Evolutionary conservation across 257 asterid species (phyloP), one percentile per base, ranked within the genome.

Genomic region (Pogostemon cablin): DNA sequence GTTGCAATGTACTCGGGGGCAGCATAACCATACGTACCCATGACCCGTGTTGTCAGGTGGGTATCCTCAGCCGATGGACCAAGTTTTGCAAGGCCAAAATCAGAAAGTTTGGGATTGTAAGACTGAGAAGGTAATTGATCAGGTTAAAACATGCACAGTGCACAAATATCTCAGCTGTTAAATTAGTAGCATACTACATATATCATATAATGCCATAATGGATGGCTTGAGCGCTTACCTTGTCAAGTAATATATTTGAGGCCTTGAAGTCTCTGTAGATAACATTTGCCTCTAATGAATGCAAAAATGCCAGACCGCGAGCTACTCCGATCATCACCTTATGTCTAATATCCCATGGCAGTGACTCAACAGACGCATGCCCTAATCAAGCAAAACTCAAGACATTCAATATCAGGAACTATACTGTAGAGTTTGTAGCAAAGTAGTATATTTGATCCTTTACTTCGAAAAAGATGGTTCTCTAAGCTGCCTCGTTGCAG

Each of bases 381-480:
- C 93, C 97, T 90, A 67, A 47, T 17, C 10, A 47, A 10, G 17
- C 25, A 20, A 48, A 10, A 48, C 17, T 48, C 17, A 10, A 48
- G 11, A 48, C 10, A 2, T 48, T 48, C 17, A 48, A 0, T 10
- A 48, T 20, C 25, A 20, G 25, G 25, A 20, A 20, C 25, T 20
- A 20, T 1, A 20, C 25, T 20, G 25, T 20, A 20, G 25, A 20
- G 25, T 20, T 20, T 20, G 93, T 81, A 20, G 25, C 25, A 20
- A 20, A 20, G 25, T 20, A 20, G 25, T 20, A 17, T 9, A 47
- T 48, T 9, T 9, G 5, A 10, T 47, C 0, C 54, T 10, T 48
- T 81, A 89, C 98, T 89, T 77, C 96, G 93, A 55, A 91, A 89
- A 7, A 91, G 96, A 79, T 91, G 98, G 79, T 91, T 48, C 4